Evolutionary conservation across 73 alveolate genomes (phyloP), one percentile per base, ranked within the genome.

Genomic region (Effrenium voratum): DNA sequence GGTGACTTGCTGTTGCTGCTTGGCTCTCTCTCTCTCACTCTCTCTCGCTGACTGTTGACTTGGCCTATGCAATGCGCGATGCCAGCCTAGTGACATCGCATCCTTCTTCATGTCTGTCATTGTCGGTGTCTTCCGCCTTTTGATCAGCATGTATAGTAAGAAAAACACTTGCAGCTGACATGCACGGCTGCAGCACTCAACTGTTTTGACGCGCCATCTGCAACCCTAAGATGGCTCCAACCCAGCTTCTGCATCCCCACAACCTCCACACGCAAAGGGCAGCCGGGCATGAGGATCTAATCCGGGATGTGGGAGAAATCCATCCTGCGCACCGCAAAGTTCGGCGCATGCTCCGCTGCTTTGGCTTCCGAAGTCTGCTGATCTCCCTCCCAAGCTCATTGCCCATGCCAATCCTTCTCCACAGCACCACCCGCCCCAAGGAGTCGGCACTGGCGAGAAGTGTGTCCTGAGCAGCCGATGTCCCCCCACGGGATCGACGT

Each of bases 301-400:
- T 91, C 98, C 32, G 98, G 98, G 44, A 91, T 6, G 79, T 91
- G 98, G 36, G 98, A 91, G 98, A 91, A 91, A n/a, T 91, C 98
- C 98, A 91, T 91, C 98, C 98, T 91, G 91, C 41, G 19, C 79
- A 28, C 44, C 43, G 30, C 79, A 16, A 66, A 3, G 30, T 16
- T n/a, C 30, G 2, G 40, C 30, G 79, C 15, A 16, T 0, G 40
- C 43, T 10, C 8, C n/a, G 26, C 8, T 19, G 63, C 63, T 52
- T 8, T 8, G 63, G 8, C 19, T 12, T 19, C 63, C 63, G 19
- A 52, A 66, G 34, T 15, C 70, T 55, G 70, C 24, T 13, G 32
- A 55, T 15, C 24, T 55, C 70, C 70, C 13, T 55, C 63, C 8
- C 63, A 52, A 52, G 63, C 19, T 52, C 63, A 28, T 68, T 10